phyloP scores from a whole-genome alignment of 2,329 filamentous ascomycete genomes.

The Aspergillus sp. region DNA sequence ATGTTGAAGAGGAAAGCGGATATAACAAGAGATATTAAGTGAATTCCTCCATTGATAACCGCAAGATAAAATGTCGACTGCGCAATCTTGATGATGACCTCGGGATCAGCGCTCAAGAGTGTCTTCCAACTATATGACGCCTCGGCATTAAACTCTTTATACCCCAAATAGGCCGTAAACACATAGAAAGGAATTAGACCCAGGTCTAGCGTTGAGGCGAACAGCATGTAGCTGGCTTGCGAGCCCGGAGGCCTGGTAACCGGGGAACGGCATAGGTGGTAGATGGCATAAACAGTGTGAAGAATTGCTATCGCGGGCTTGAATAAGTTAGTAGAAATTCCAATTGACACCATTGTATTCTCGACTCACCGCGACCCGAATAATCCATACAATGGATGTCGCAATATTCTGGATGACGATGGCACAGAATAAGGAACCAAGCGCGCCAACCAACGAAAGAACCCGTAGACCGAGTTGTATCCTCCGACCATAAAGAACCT shows the following conservation, averaged over 20 bases:
- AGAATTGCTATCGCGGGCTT: slow-evolving; percentile 74
- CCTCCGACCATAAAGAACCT: slow-evolving; percentile 68
- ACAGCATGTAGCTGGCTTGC: slow-evolving; percentile 85
- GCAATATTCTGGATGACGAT: slow-evolving; percentile 72
- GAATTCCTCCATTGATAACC: slow-evolving; percentile 64
- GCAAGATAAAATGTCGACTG: slow-evolving; percentile 68
- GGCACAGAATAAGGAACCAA: slow-evolving; percentile 71
- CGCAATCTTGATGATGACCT: slow-evolving; percentile 60
- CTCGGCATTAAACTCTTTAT: slow-evolving; percentile 49
- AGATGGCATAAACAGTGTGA: slow-evolving; percentile 74
- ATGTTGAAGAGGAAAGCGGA: slow-evolving; percentile 73
- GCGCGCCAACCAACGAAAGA: slow-evolving; percentile 65
- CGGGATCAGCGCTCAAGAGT: slow-evolving; percentile 57
- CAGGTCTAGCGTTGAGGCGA: slow-evolving; percentile 72
- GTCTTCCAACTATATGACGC: slow-evolving; percentile 62
- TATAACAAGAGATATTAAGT: slow-evolving; percentile 67
- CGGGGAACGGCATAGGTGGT: slow-evolving; percentile 72
- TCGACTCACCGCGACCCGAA: slow-evolving; percentile 69
- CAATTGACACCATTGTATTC: neutral
- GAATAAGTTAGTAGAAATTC: neutral
- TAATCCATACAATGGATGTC: slow-evolving; percentile 68
- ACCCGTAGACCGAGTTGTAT: slow-evolving; percentile 69
- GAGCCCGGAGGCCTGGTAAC: slow-evolving; percentile 73
- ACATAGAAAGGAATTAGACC: slow-evolving; percentile 63
- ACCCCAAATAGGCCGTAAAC: slow-evolving; percentile 57